These are phyloP conservation scores for Tylopilus subfusipes DNA, from an alignment of 768 basidiomycete species.

Conservation along the genomic window DNA sequence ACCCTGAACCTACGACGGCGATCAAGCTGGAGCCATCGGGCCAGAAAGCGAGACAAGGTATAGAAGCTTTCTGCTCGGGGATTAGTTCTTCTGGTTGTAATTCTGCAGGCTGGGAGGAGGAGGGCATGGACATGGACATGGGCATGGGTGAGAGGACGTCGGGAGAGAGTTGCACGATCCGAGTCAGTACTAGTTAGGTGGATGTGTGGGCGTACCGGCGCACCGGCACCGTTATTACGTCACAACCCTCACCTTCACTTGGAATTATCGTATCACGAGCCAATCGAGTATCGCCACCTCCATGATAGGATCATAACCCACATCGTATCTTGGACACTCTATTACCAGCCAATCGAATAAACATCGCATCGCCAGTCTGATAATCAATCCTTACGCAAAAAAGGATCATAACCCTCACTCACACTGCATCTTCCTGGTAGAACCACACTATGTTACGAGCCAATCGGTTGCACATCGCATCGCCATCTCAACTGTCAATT, in stretches of 20 bases:
- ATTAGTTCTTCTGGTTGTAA: conserved; percentile 15
- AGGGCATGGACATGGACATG: too few species aligned
- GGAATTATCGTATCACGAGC: not conserved
- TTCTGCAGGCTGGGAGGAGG: conserved; percentile 2
- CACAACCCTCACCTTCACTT: not conserved
- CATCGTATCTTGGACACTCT: too few species aligned
- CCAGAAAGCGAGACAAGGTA: conserved; percentile 24
- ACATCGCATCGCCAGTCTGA: too few species aligned
- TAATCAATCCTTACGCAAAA: too few species aligned
- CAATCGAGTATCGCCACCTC: not conserved
- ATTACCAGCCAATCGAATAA: too few species aligned
- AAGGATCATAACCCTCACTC: too few species aligned
- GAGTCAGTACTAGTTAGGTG: too few species aligned
- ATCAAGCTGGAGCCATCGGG: conserved; percentile 25
- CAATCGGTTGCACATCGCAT: not conserved
- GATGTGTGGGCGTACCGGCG: conserved; percentile 2
- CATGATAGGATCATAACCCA: too few species aligned
- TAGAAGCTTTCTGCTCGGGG: conserved; percentile 15
- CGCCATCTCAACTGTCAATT: not conserved
- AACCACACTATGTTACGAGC: too few species aligned
- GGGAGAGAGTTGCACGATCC: conserved; percentile 7
- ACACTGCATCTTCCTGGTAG: too few species aligned
- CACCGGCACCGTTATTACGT: conserved; percentile 22
- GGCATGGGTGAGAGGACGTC: conserved; percentile 14
- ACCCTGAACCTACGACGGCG: conserved; percentile 24